These are phyloP conservation scores for Thelonectria rubi DNA, from an alignment of 2,329 filamentous ascomycete genomes.

Conservation along the genomic window DNA sequence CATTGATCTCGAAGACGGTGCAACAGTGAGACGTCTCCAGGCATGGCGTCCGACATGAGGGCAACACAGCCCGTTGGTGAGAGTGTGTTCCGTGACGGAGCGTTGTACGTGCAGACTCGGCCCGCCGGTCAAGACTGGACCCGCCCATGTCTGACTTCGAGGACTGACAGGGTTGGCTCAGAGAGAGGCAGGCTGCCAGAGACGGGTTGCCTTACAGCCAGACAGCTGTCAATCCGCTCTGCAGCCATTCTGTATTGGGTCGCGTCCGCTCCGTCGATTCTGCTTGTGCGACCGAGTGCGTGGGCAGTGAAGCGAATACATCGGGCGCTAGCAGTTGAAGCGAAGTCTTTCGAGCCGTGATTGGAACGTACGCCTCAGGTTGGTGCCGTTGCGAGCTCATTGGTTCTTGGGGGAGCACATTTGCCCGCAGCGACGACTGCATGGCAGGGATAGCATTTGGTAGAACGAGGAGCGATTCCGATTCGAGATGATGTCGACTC, in stretches of 20 bases:
- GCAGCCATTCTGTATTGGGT: slow-evolving; percentile 26
- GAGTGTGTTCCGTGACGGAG: slow-evolving; percentile 23
- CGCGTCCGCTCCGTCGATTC: slow-evolving; percentile 28
- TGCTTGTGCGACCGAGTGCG: slow-evolving; percentile 30
- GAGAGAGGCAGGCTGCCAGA: slow-evolving; percentile 22
- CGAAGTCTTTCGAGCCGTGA: not conserved
- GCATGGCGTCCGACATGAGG: slow-evolving; percentile 27
- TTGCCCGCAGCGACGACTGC: not conserved
- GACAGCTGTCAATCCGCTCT: slow-evolving; percentile 30
- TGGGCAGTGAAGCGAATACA: slow-evolving; percentile 24
- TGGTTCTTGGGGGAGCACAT: not conserved
- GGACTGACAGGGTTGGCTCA: slow-evolving; percentile 38
- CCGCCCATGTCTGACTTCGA: slow-evolving; percentile 43
- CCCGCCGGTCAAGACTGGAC: slow-evolving; percentile 38
- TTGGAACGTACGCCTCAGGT: not conserved
- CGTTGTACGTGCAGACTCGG: slow-evolving; percentile 42
- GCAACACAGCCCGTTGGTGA: slow-evolving; percentile 32
- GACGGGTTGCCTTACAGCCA: slow-evolving; percentile 24
- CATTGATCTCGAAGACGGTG: slow-evolving; percentile 43
- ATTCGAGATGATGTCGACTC: slow-evolving; percentile 5
- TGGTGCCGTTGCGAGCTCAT: not conserved
- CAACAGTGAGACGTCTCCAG: slow-evolving; percentile 33
- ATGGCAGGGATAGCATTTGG: slow-evolving; percentile 1
- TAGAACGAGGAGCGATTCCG: slow-evolving; percentile 7
- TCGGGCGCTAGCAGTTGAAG: slow-evolving; percentile 1